Conservation (phyloP, 2,329 filamentous ascomycete genomes). For the Talaromyces sp. region DNA sequence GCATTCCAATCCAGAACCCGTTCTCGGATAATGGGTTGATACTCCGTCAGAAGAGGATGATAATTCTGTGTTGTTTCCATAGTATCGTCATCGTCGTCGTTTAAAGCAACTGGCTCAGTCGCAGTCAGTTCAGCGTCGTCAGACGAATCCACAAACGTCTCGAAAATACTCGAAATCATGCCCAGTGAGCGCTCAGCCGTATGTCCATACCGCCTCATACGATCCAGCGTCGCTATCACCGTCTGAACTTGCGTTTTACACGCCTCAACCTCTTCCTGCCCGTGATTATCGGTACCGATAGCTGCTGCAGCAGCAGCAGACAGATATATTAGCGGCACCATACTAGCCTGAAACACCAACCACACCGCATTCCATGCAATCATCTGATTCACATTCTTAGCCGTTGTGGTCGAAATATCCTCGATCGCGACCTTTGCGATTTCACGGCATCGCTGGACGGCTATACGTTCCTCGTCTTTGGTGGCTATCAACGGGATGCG, state of each 20-base stretch:
- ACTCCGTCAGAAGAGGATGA: not conserved
- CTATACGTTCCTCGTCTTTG: constrained; percentile 61
- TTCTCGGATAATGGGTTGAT: constrained; percentile 8
- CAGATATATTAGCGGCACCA: not conserved
- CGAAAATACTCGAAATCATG: not conserved
- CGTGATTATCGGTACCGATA: not conserved
- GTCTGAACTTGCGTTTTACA: not conserved
- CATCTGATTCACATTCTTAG: constrained; percentile 2
- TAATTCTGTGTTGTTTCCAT: not conserved
- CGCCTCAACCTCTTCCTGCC: not conserved
- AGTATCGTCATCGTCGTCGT: not conserved
- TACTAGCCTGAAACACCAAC: constrained; percentile 6
- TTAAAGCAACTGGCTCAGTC: too few species aligned
- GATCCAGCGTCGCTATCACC: not conserved
- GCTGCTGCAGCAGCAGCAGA: not conserved
- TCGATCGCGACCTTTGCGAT: constrained; percentile 68
- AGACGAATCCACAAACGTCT: not conserved
- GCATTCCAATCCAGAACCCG: constrained; percentile 5
- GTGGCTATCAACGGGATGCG: constrained; percentile 50
- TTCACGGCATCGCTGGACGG: constrained; percentile 65
- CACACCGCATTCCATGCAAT: constrained; percentile 1
- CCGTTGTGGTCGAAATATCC: constrained; percentile 63
- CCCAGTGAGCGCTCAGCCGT: not conserved
- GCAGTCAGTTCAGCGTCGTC: not conserved
- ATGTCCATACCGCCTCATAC: constrained; percentile 8